A percentile compares a stretch with the other conserved stretches of the same genome.
phyloP scores from a whole-genome alignment of 1,284 basidiomycete genomes.

The Apiotrichum siamense region DNA sequence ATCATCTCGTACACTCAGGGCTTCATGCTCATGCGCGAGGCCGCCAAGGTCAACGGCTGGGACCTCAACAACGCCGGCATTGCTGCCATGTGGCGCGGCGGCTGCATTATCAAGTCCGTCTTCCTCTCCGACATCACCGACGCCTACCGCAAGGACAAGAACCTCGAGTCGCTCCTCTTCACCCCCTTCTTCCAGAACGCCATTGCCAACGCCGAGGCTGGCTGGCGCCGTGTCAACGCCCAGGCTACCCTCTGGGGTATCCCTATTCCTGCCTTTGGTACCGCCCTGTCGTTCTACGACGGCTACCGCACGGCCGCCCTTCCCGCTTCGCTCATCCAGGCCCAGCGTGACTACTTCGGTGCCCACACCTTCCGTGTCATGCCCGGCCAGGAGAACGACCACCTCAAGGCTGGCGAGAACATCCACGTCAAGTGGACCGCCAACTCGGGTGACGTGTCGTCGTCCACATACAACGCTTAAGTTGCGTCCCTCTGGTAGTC shows the following conservation, averaged over 20 bases:
- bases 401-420: slow-evolving; percentile 72
- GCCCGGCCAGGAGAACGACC: slow-evolving; percentile 78
- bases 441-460: slow-evolving; percentile 57
- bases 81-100: slow-evolving; percentile 98
- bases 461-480: slow-evolving; percentile 86
- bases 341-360: slow-evolving; percentile 60
- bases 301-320: slow-evolving; percentile 84
- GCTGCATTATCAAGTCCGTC: slow-evolving; percentile 96
- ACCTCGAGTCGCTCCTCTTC: slow-evolving; percentile 90
- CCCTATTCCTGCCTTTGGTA: slow-evolving; percentile 91
- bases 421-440: slow-evolving; percentile 62
- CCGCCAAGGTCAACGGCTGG: slow-evolving; percentile 80
- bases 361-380: slow-evolving; percentile 89
- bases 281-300: slow-evolving; percentile 97
- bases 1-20: slow-evolving; percentile 99
- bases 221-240: slow-evolving; percentile 95
- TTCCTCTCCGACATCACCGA: slow-evolving; percentile 90
- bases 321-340: slow-evolving; percentile 92
- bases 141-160: slow-evolving; percentile 79
- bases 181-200: slow-evolving; percentile 98
- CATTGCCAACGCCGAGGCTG: slow-evolving; percentile 89
- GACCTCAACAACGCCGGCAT: slow-evolving; percentile 77
- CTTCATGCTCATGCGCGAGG: slow-evolving; percentile 99
- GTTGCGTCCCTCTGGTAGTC: background rate
- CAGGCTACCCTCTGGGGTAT: slow-evolving; percentile 98